phyloP scores from a whole-genome alignment of 2,329 filamentous ascomycete genomes.

The Aspergillus ruber region DNA sequence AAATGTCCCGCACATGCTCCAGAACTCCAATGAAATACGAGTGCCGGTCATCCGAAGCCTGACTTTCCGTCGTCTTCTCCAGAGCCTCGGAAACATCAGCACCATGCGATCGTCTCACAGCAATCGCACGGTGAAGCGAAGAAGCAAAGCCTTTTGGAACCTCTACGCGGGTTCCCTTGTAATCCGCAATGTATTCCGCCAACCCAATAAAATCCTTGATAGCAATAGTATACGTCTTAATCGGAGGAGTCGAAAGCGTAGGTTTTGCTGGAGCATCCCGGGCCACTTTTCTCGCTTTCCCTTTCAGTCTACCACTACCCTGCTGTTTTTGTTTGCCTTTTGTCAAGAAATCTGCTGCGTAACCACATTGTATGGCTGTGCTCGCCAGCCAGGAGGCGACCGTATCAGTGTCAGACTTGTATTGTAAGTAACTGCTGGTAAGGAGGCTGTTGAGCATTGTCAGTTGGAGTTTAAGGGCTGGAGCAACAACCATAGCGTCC shows the following conservation, averaged over 20 bases:
- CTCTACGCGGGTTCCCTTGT: slow-evolving; percentile 1
- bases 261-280: background rate
- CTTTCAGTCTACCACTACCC: slow-evolving; percentile 1
- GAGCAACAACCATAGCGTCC: background rate
- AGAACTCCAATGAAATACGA: slow-evolving; percentile 8
- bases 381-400: slow-evolving; percentile 22
- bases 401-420: slow-evolving; percentile 21
- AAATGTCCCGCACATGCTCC: slow-evolving; percentile 2
- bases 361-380: slow-evolving; percentile 20
- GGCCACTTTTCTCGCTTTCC: slow-evolving; percentile 6
- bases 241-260: background rate
- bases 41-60: slow-evolving; percentile 2
- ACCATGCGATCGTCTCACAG: slow-evolving; percentile 2
- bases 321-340: background rate
- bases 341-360: slow-evolving; percentile 6
- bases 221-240: slow-evolving; percentile 5
- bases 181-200: slow-evolving; percentile 6
- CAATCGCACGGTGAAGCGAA: slow-evolving; percentile 6
- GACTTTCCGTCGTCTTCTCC: background rate
- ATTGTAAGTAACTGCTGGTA: slow-evolving; percentile 18
- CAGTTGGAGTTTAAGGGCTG: background rate
- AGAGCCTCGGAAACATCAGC: background rate
- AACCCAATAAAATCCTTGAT: slow-evolving; percentile 8
- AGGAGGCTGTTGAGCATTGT: background rate
- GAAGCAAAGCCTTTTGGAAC: slow-evolving; percentile 3